Evolutionary conservation across 2,329 filamentous ascomycete species (phyloP).

Genomic region (Sordariomycetes sp.): DNA sequence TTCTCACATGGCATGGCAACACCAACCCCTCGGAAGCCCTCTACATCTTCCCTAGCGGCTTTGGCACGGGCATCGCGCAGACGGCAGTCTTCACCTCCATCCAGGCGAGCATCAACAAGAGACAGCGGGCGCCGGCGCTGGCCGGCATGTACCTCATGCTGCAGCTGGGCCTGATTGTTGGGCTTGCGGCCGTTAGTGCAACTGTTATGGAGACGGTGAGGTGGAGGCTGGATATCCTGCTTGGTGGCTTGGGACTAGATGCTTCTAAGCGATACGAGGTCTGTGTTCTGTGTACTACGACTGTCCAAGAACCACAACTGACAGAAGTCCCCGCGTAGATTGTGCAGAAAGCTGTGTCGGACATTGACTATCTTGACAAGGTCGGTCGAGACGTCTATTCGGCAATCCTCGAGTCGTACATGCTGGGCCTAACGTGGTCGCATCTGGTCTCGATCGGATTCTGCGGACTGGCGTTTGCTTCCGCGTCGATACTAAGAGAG

Average conservation of each 20-base stretch:
- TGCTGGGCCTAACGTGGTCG: slow-evolving; percentile 19
- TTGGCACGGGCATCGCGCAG: slow-evolving; percentile 25
- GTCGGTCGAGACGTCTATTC: slow-evolving; percentile 11
- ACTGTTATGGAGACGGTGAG: slow-evolving; percentile 13
- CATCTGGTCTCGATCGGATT: slow-evolving; percentile 17
- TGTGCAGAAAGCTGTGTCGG: slow-evolving; percentile 16
- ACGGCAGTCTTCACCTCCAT: slow-evolving; percentile 27
- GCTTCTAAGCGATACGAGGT: slow-evolving; percentile 7
- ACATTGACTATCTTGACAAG: slow-evolving; percentile 17
- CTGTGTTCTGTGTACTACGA: background rate
- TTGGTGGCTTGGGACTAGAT: slow-evolving; percentile 7
- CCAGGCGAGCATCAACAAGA: slow-evolving; percentile 22
- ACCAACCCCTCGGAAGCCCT: slow-evolving; percentile 41
- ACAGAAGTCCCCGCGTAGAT: slow-evolving; percentile 11
- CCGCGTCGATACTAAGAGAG: background rate
- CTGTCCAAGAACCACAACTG: background rate
- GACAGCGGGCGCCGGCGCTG: slow-evolving; percentile 24
- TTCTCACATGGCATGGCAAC: slow-evolving; percentile 44
- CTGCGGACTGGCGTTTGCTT: background rate
- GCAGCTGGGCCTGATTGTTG: slow-evolving; percentile 22
- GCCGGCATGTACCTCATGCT: slow-evolving; percentile 24
- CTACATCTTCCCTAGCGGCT: slow-evolving; percentile 39
- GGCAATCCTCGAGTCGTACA: slow-evolving; percentile 18
- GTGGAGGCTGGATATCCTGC: slow-evolving; percentile 7
- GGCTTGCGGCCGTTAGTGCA: slow-evolving; percentile 23